These are phyloP conservation scores for Aspergillus sp. DNA, from an alignment of 2,329 filamentous ascomycete genomes.

Conservation along the genomic window DNA sequence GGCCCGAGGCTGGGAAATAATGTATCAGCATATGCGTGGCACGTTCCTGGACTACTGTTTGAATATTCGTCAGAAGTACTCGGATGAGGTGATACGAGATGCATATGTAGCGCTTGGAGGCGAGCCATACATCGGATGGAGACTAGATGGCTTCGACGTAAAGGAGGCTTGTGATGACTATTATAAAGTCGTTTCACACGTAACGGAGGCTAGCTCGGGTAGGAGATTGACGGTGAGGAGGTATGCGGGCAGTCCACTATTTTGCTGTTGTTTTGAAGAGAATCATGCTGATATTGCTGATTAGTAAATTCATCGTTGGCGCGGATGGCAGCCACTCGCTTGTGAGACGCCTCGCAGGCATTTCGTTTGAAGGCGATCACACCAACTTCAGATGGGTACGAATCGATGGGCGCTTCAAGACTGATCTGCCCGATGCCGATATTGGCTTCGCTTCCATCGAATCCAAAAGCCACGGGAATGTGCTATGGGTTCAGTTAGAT, in stretches of 20 bases:
- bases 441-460: slow-evolving; percentile 19
- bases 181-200: neutral
- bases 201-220: neutral
- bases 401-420: slow-evolving; percentile 27
- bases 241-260: neutral
- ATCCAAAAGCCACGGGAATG: slow-evolving; percentile 25
- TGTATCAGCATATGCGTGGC: slow-evolving; percentile 54
- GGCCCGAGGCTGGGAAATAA: slow-evolving; percentile 44
- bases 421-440: slow-evolving; percentile 29
- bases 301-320: slow-evolving; percentile 41
- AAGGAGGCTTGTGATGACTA: neutral
- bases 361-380: slow-evolving; percentile 43
- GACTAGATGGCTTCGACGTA: neutral
- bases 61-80: slow-evolving; percentile 59
- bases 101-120: slow-evolving; percentile 28
- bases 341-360: slow-evolving; percentile 43
- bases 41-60: slow-evolving; percentile 55
- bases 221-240: neutral
- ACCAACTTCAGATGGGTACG: slow-evolving; percentile 33
- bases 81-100: slow-evolving; percentile 55
- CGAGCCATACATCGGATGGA: neutral
- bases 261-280: no score
- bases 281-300: neutral
- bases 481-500: slow-evolving; percentile 35
- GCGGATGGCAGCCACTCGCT: slow-evolving; percentile 54